Evolutionary conservation across 2,329 filamentous ascomycete genomes (phyloP).

Genomic region (Emergomyces orientalis): DNA sequence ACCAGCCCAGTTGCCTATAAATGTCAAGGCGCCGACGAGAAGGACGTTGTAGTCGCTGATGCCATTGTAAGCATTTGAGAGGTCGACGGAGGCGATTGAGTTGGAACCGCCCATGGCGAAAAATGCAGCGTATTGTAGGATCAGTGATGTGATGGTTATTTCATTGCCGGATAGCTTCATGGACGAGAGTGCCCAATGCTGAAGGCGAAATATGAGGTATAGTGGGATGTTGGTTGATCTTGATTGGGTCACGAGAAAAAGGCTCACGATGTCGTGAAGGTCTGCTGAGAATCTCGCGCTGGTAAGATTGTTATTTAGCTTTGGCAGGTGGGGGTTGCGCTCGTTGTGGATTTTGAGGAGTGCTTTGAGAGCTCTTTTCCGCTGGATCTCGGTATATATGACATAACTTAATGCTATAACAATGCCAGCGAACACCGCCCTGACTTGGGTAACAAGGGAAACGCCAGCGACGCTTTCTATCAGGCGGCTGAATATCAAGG

Average conservation of each 20-base stretch:
- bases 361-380: not conserved
- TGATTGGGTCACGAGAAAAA: constrained; percentile 81
- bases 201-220: constrained; percentile 63
- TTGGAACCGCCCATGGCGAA: constrained; percentile 89
- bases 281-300: constrained; percentile 18
- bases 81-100: constrained; percentile 87
- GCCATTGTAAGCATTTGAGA: constrained; percentile 93
- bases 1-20: constrained; percentile 83
- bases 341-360: not conserved
- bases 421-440: constrained; percentile 43
- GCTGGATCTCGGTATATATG: constrained; percentile 16
- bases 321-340: not conserved
- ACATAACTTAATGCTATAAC: constrained; percentile 25
- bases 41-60: constrained; percentile 68
- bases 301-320: not conserved
- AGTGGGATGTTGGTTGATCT: constrained; percentile 77
- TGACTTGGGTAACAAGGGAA: constrained; percentile 42
- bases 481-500: constrained; percentile 27
- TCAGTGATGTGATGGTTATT: constrained; percentile 59
- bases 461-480: constrained; percentile 32
- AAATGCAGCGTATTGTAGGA: constrained; percentile 74
- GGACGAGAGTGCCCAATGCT: constrained; percentile 45
- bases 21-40: constrained; percentile 75
- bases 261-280: constrained; percentile 60
- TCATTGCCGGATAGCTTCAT: constrained; percentile 41